These are phyloP conservation scores for Artemisia tridentata DNA, from an alignment of 129 eudicot species.

Conservation along the genomic window DNA sequence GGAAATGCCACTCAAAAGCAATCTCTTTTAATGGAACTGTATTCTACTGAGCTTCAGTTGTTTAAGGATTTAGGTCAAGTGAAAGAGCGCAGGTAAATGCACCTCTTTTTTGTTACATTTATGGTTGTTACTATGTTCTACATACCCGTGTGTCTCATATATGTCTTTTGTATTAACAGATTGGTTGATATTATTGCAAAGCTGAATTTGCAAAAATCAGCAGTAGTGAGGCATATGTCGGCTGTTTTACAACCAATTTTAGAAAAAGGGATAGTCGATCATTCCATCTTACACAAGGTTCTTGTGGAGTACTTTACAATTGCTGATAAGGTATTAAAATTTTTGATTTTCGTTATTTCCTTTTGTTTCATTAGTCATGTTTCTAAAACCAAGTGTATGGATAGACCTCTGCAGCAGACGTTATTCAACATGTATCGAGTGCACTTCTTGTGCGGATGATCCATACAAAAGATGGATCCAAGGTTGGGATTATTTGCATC, in stretches of 20 bases:
- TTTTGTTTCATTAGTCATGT: neutral
- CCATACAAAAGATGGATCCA: conserved; percentile 82
- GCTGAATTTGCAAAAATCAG: conserved; percentile 63
- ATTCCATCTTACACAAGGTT: conserved; percentile 81
- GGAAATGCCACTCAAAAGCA: conserved; percentile 85
- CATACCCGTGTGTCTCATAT: no score
- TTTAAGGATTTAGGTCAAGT: conserved; percentile 71
- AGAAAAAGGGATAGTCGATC: conserved; percentile 96
- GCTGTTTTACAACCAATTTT: conserved; percentile 73
- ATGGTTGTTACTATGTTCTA: no score
- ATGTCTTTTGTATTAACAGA: conserved; percentile 37
- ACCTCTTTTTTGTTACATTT: neutral
- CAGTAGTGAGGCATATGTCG: conserved; percentile 84
- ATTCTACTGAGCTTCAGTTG: conserved; percentile 88
- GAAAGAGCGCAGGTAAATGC: conserved; percentile 65
- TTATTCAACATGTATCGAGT: conserved; percentile 78
- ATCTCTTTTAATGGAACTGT: conserved; percentile 69
- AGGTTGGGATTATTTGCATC: conserved; percentile 68
- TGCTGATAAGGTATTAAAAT: conserved; percentile 69
- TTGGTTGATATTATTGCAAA: conserved; percentile 78
- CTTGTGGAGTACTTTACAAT: conserved; percentile 42
- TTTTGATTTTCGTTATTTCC: neutral
- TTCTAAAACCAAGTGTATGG: conserved; percentile 33
- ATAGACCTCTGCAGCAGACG: conserved; percentile 84
- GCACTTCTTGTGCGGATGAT: conserved; percentile 76